Evolutionary conservation across 2,329 filamentous ascomycete species (phyloP), one percentile per base, ranked within the genome.

Genomic region (Metarhizium album): DNA sequence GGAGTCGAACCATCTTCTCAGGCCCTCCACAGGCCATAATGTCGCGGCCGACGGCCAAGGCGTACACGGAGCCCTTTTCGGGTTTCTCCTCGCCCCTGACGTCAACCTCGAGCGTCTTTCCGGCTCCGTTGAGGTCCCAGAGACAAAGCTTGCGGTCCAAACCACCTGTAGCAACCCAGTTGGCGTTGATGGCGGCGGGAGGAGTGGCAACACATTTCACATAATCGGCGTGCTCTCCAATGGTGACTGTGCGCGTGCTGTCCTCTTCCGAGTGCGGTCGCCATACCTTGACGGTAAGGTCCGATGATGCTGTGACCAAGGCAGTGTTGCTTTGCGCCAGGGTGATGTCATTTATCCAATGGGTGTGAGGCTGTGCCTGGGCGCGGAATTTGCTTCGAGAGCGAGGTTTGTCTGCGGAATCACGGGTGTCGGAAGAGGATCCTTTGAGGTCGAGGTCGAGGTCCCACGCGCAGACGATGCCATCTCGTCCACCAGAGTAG

Each of bases 391-490:
- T 77, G 47, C 80, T 80, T 18, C 72, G 71, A 43, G 72, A 62
- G 57, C 68, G 31, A 54, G 57, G 59, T 43, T 55, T 50, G 54
- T 60, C 47, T 49, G 58, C 60, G 48, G 64, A 56, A 47, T 66
- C 54, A 56, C 62, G 52, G 54, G 59, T 52, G 50, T 57, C 52
- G 48, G 61, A 57, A 53, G 57, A 57, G 50, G 53, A 56, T 50
- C 57, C 58, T 46, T 71, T 71, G 55, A 87, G 74, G 64, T 89
- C 78, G 62, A 87, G 80, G 61, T 88, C 80, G 49, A 96, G 74
- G 67, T 97, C 84, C 93, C 93, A 98, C 54, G 91, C 89, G 71
- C 93, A 98, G 58, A 98, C 85, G 47, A 93, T 86, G 60, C 93
- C 93, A 69, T 98, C 93, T 64, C 93, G 85, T 53, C 93, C 93